Conservation (phyloP, 2,329 filamentous ascomycete genomes). For the Colletotrichum sp. region DNA sequence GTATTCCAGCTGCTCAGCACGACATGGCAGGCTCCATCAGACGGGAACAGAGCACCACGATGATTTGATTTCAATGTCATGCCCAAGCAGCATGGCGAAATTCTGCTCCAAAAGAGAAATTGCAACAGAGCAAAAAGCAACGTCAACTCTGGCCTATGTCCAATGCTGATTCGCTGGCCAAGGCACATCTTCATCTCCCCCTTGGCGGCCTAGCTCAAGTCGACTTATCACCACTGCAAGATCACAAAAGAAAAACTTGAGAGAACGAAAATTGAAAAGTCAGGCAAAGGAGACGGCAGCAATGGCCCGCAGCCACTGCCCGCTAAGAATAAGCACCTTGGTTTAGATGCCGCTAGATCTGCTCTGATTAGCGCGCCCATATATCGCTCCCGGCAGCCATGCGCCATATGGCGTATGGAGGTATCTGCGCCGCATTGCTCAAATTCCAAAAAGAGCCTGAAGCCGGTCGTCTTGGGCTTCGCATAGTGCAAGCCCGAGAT, state of each 20-base stretch:
- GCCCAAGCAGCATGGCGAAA: not conserved
- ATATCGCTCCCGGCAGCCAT: not conserved
- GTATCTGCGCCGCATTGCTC: not conserved
- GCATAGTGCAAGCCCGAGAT: not conserved
- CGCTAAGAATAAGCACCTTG: slow-evolving; percentile 14
- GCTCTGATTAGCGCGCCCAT: not conserved
- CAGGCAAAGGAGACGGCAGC: slow-evolving; percentile 7
- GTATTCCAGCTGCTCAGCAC: not conserved
- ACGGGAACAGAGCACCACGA: not conserved
- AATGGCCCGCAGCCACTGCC: slow-evolving; percentile 8
- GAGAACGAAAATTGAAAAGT: not conserved
- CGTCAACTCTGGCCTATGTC: not conserved
- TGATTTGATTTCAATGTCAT: not conserved
- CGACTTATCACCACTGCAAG: not conserved
- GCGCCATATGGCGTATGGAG: not conserved
- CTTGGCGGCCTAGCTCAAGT: not conserved
- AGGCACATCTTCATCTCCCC: not conserved
- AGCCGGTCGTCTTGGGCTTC: not conserved
- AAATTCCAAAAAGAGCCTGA: not conserved
- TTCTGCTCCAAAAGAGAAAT: not conserved
- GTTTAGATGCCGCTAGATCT: not conserved
- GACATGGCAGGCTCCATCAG: not conserved
- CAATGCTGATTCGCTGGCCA: not conserved
- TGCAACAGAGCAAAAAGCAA: not conserved
- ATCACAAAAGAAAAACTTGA: not conserved